Conservation (phyloP, 306 rosid genomes). For the Adenanthera pavonina region DNA sequence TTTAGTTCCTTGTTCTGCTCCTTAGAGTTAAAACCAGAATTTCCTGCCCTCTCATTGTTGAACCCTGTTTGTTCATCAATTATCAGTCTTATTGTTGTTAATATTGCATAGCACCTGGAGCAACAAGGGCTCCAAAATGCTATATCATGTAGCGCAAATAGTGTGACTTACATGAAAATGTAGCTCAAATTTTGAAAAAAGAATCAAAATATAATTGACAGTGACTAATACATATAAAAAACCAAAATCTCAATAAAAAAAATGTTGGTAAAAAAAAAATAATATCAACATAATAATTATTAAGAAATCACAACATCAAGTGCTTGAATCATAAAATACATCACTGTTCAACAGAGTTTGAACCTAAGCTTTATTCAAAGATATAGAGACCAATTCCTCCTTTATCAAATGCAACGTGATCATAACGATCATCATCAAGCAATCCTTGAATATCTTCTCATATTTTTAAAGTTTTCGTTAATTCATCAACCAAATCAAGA, state of each 20-base stretch:
- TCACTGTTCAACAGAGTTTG: too few species aligned
- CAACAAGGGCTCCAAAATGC: not conserved
- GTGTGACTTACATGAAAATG: not conserved
- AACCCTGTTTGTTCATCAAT: slow-evolving; percentile 55
- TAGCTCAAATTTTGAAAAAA: not conserved
- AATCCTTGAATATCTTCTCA: too few species aligned
- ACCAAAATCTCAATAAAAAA: not conserved
- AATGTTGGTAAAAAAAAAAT: not conserved
- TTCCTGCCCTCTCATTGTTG: slow-evolving; percentile 50
- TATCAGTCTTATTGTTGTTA: slow-evolving; percentile 28
- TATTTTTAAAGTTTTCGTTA: too few species aligned
- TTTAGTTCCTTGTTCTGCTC: slow-evolving; percentile 54
- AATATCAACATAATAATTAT: not conserved
- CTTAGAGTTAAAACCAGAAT: slow-evolving; percentile 43
- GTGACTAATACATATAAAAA: not conserved
- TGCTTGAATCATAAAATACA: too few species aligned
- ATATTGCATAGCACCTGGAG: not conserved
- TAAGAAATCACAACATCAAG: too few species aligned
- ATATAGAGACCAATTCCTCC: too few species aligned
- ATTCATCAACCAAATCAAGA: too few species aligned
- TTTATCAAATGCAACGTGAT: too few species aligned
- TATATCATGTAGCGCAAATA: too few species aligned
- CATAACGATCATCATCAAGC: too few species aligned
- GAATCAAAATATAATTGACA: not conserved
- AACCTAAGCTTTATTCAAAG: too few species aligned